phyloP scores from a whole-genome alignment of 2,329 filamentous ascomycete genomes.

The Tolypocladium cylindrosporum region DNA sequence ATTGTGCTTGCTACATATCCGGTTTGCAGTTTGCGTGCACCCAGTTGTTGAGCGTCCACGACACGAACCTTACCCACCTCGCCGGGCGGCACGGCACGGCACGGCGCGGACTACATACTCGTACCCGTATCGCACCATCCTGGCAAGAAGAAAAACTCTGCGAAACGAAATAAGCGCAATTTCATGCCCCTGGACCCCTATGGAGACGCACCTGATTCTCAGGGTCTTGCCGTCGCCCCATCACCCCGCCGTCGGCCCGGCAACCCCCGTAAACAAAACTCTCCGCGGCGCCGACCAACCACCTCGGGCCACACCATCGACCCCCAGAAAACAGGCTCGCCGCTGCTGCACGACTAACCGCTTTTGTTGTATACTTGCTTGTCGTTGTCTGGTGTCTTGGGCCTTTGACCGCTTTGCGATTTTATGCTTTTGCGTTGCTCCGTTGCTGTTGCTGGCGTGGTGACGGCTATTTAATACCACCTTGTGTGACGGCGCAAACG shows the following conservation, averaged over 20 bases:
- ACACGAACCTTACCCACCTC: background rate
- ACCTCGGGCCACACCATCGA: background rate
- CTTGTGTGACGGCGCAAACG: background rate
- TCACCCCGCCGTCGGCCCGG: conserved; percentile 15
- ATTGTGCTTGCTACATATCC: too few relatives aligned
- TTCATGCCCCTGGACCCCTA: background rate
- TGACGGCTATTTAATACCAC: background rate
- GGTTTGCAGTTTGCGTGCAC: background rate
- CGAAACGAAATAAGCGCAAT: background rate
- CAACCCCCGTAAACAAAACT: conserved; percentile 25
- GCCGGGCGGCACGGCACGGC: background rate
- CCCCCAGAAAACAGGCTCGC: background rate
- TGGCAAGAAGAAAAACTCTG: background rate
- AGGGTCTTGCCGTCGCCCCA: background rate
- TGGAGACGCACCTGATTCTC: background rate
- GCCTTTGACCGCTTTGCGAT: background rate
- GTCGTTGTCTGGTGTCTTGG: background rate
- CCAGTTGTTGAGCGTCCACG: background rate
- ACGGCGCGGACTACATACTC: background rate
- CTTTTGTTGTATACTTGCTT: background rate
- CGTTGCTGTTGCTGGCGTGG: background rate
- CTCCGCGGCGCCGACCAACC: background rate
- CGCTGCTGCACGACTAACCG: background rate
- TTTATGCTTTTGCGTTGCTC: background rate
- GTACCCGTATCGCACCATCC: background rate